Evolutionary conservation across 495 filamentous ascomycete species (phyloP).

Genomic region (Podospora conica): DNA sequence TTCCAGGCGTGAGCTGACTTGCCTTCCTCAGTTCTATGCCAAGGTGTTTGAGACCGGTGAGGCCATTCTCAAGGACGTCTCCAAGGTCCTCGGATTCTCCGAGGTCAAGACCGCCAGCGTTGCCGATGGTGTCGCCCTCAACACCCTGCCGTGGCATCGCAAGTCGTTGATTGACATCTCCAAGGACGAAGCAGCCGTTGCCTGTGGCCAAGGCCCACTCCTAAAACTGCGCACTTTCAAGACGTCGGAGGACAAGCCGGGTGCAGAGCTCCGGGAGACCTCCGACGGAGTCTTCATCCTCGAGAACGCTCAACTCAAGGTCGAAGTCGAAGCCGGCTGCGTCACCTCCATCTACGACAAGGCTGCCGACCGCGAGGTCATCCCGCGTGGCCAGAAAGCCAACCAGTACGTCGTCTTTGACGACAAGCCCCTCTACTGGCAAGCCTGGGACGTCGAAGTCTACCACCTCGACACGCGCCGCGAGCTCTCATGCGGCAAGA

Average conservation of each 20-base stretch:
- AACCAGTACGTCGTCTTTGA: constrained; percentile 94
- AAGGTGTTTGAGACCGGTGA: constrained; percentile 73
- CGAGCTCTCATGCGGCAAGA: constrained; percentile 59
- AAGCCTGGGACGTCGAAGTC: constrained; percentile 98
- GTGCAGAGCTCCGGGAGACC: constrained; percentile 60
- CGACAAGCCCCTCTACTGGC: constrained; percentile 97
- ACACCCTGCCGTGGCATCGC: constrained; percentile 79
- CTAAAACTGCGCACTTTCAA: constrained; percentile 47
- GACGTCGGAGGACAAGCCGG: constrained; percentile 32
- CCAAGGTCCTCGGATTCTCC: constrained; percentile 58
- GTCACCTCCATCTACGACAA: constrained; percentile 81
- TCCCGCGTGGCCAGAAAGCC: constrained; percentile 72
- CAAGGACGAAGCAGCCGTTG: constrained; percentile 36
- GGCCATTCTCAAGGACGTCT: constrained; percentile 61
- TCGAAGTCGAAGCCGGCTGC: constrained; percentile 63
- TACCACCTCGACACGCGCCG: constrained; percentile 85
- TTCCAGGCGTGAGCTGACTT: neutral
- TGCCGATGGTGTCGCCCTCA: constrained; percentile 52
- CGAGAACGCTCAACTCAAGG: constrained; percentile 64
- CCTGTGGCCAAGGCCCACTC: constrained; percentile 42
- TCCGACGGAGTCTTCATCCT: constrained; percentile 67
- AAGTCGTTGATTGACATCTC: constrained; percentile 63
- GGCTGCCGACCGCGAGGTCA: constrained; percentile 61
- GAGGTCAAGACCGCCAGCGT: constrained; percentile 29
- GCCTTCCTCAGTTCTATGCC: constrained; percentile 56